phyloP scores from a whole-genome alignment of 495 filamentous ascomycete species.

The Penicillium waksmanii region DNA sequence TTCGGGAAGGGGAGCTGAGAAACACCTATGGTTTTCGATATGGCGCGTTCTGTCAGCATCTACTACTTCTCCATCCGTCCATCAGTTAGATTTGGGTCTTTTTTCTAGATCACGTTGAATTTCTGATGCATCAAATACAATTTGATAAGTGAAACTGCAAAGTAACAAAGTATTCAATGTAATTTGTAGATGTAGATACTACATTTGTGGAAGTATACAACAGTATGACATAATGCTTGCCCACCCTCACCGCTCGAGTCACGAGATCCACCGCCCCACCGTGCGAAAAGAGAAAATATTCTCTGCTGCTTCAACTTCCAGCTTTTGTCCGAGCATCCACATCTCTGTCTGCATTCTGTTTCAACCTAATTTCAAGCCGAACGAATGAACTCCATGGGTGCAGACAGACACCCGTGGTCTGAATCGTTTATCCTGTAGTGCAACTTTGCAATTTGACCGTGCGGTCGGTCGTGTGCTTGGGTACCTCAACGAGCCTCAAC shows the following conservation, averaged over 20 bases:
- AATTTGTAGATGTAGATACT: neutral
- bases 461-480: slow-evolving; percentile 35
- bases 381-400: slow-evolving; percentile 23
- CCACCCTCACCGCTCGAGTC: slow-evolving; percentile 25
- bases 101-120: slow-evolving; percentile 2
- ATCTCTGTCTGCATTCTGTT: slow-evolving; percentile 26
- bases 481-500: slow-evolving; percentile 16
- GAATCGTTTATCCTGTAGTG: slow-evolving; percentile 24
- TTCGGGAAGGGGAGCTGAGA: neutral
- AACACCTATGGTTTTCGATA: neutral
- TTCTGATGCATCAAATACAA: slow-evolving; percentile 1
- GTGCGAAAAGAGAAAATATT: slow-evolving; percentile 29
- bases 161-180: neutral
- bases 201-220: neutral
- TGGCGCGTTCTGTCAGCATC: slow-evolving; percentile 1
- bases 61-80: neutral
- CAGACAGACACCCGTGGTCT: slow-evolving; percentile 24
- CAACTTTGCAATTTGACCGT: slow-evolving; percentile 10
- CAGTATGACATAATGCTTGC: slow-evolving; percentile 22
- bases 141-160: neutral
- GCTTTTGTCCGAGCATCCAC: slow-evolving; percentile 8
- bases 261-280: slow-evolving; percentile 21
- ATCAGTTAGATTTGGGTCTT: slow-evolving; percentile 3
- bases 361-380: slow-evolving; percentile 16
- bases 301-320: slow-evolving; percentile 12